phyloP scores from a whole-genome alignment of 2,329 filamentous ascomycete species.

The Neoascochyta sp. region DNA sequence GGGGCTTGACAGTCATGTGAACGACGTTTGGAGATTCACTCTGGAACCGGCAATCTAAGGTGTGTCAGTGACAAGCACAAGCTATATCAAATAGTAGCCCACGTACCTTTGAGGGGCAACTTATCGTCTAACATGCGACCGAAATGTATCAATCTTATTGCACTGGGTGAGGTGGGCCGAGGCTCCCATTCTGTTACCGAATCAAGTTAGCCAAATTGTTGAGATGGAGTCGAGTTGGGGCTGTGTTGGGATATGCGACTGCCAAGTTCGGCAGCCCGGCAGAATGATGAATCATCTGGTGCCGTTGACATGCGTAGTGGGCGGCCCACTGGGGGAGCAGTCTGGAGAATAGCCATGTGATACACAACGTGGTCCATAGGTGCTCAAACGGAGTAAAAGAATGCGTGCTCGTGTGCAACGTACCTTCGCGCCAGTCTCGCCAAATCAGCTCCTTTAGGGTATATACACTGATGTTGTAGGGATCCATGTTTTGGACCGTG shows the following conservation, averaged over 20 bases:
- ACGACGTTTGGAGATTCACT: constrained; percentile 74
- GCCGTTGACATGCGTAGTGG: constrained; percentile 1
- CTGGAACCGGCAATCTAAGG: constrained; percentile 72
- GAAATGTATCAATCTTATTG: constrained; percentile 87
- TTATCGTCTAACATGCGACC: constrained; percentile 90
- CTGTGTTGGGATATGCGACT: constrained; percentile 6
- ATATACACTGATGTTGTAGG: constrained; percentile 87
- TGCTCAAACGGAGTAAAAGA: neutral
- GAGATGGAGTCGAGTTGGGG: constrained; percentile 5
- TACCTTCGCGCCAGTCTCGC: constrained; percentile 81
- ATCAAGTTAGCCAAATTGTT: constrained; percentile 18
- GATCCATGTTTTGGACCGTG: constrained; percentile 70
- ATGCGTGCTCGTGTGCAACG: constrained; percentile 6
- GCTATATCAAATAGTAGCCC: constrained; percentile 1
- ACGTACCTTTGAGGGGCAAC: constrained; percentile 71
- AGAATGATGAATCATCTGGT: constrained; percentile 4
- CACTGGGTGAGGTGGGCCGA: constrained; percentile 79
- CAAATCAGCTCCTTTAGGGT: constrained; percentile 91
- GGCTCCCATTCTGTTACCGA: constrained; percentile 69
- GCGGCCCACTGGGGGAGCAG: constrained; percentile 1
- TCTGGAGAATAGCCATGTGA: neutral
- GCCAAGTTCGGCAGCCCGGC: constrained; percentile 3
- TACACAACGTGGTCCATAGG: neutral
- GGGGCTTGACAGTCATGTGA: constrained; percentile 90
- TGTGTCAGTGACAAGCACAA: constrained; percentile 11